Conservation (phyloP, 1,284 basidiomycete genomes). For the Sanguinoderma infundibulare region DNA sequence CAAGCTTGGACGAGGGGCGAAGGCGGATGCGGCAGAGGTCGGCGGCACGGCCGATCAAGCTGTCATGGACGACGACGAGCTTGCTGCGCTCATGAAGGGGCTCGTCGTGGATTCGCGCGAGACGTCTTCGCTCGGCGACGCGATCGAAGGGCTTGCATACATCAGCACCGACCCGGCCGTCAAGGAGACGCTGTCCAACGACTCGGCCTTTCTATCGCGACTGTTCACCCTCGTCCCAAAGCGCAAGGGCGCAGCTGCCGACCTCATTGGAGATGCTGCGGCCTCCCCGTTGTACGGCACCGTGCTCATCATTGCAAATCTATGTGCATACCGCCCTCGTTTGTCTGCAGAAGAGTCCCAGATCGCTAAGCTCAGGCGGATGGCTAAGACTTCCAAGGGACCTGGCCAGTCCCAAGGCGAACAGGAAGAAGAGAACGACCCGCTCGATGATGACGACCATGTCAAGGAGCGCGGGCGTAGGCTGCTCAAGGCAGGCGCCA, state of each 20-base stretch:
- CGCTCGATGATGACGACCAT: slow-evolving; percentile 63
- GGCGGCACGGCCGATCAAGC: slow-evolving; percentile 37
- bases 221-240: slow-evolving; percentile 65
- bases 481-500: slow-evolving; percentile 63
- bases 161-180: slow-evolving; percentile 69
- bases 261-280: slow-evolving; percentile 38
- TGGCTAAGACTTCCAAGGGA: slow-evolving; percentile 57
- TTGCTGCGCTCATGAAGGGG: slow-evolving; percentile 61
- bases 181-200: slow-evolving; percentile 66
- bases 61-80: slow-evolving; percentile 45
- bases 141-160: slow-evolving; percentile 85
- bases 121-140: slow-evolving; percentile 55
- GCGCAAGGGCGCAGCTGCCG: slow-evolving; percentile 42
- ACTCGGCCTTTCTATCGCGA: slow-evolving; percentile 58
- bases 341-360: slow-evolving; percentile 82
- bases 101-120: slow-evolving; percentile 51
- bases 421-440: slow-evolving; percentile 33
- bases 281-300: slow-evolving; percentile 76
- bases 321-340: slow-evolving; percentile 71
- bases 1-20: slow-evolving; percentile 71
- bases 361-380: slow-evolving; percentile 73
- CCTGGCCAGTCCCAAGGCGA: slow-evolving; percentile 34
- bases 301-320: slow-evolving; percentile 73
- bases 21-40: slow-evolving; percentile 47
- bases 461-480: slow-evolving; percentile 64